phyloP scores from a whole-genome alignment of 108 stramenopile species.

The Cyclotella baltica region DNA sequence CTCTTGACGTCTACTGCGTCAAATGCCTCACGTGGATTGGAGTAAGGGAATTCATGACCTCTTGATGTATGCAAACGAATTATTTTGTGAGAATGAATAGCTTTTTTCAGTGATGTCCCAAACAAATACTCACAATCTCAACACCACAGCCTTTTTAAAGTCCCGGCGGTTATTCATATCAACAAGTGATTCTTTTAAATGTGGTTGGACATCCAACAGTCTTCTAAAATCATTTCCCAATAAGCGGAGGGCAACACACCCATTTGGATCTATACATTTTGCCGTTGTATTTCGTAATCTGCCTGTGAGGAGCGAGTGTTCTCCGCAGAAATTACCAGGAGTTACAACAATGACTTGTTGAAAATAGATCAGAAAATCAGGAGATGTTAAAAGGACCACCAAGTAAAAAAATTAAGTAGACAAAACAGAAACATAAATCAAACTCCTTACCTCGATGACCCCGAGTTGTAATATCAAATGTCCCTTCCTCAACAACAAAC shows the following conservation, averaged over 20 bases:
- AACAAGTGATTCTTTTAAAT: constrained; percentile 61
- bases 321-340: constrained; percentile 80
- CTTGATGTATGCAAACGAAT: neutral
- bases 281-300: constrained; percentile 71
- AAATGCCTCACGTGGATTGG: constrained; percentile 71
- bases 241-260: constrained; percentile 66
- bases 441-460: constrained; percentile 39
- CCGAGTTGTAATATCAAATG: constrained; percentile 49
- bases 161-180: constrained; percentile 83
- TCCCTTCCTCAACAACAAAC: constrained; percentile 69
- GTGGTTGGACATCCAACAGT: constrained; percentile 61
- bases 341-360: constrained; percentile 53
- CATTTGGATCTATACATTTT: constrained; percentile 53
- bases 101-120: neutral
- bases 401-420: neutral
- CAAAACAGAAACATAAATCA: neutral
- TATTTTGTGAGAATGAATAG: neutral
- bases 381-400: neutral
- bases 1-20: constrained; percentile 68
- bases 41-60: constrained; percentile 71
- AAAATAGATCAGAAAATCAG: neutral
- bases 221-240: constrained; percentile 65
- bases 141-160: constrained; percentile 85
- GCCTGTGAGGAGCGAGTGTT: constrained; percentile 74
- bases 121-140: constrained; percentile 23